Conservation (phyloP, 768 basidiomycete genomes). For the Xerocomellus chrysenteron region DNA sequence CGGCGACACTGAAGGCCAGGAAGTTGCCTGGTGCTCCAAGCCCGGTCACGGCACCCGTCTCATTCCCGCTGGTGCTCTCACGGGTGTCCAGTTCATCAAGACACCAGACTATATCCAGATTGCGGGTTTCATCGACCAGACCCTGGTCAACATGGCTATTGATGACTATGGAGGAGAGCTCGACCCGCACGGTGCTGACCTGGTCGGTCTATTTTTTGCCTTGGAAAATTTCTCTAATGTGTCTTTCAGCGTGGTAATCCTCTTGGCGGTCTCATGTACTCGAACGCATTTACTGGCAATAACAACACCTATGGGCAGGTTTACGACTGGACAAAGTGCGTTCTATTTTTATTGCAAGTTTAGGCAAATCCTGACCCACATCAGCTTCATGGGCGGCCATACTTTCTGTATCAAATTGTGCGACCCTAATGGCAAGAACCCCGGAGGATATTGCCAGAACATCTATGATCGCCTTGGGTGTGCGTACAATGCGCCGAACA, state of each 20-base stretch:
- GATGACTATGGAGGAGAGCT: slow-evolving; percentile 75
- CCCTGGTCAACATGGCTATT: slow-evolving; percentile 48
- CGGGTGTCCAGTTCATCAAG: slow-evolving; percentile 61
- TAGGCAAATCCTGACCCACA: slow-evolving; percentile 11
- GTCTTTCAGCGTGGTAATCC: slow-evolving; percentile 70
- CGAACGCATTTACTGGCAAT: slow-evolving; percentile 54
- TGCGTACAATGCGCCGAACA: slow-evolving; percentile 67
- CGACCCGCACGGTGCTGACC: slow-evolving; percentile 73
- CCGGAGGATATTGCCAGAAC: slow-evolving; percentile 63
- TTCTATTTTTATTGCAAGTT: background rate
- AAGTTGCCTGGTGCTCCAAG: slow-evolving; percentile 79
- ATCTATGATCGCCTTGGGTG: slow-evolving; percentile 76
- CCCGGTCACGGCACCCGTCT: slow-evolving; percentile 67
- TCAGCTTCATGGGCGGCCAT: slow-evolving; percentile 66
- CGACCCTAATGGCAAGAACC: slow-evolving; percentile 53
- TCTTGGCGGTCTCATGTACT: slow-evolving; percentile 68
- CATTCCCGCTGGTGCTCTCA: slow-evolving; percentile 64
- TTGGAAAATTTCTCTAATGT: slow-evolving; percentile 16
- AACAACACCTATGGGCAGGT: slow-evolving; percentile 52
- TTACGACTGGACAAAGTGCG: slow-evolving; percentile 67
- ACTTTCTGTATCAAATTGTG: slow-evolving; percentile 73
- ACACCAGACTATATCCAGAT: slow-evolving; percentile 61
- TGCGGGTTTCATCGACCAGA: slow-evolving; percentile 68
- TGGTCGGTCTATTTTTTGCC: slow-evolving; percentile 31
- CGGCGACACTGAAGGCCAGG: slow-evolving; percentile 64